Evolutionary conservation across 2,329 filamentous ascomycete species (phyloP).

Genomic region (Trichoderma hamatum): DNA sequence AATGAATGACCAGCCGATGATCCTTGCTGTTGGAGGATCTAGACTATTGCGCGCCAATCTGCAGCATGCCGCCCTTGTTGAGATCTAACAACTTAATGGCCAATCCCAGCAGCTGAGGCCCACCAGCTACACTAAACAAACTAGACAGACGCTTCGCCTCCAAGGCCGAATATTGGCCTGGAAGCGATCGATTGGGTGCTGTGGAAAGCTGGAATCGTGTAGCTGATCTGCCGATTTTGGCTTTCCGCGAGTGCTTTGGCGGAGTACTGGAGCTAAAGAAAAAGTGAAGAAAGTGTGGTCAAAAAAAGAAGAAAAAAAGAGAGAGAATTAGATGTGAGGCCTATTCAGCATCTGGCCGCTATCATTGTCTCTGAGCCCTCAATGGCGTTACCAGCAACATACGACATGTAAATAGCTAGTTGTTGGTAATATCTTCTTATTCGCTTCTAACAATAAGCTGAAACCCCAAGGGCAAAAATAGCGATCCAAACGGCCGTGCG

Average conservation of each 20-base stretch:
- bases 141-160: conserved; percentile 9
- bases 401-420: neutral
- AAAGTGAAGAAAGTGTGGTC: neutral
- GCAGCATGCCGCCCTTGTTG: conserved; percentile 11
- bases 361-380: neutral
- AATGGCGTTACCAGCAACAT: neutral
- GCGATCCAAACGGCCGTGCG: neutral
- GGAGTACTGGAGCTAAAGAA: neutral
- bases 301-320: neutral
- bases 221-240: neutral
- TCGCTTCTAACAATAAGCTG: conserved; percentile 5
- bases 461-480: neutral
- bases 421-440: neutral
- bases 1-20: neutral
- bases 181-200: conserved; percentile 3
- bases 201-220: neutral
- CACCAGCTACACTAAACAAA: neutral
- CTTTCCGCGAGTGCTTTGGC: neutral
- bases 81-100: conserved; percentile 18
- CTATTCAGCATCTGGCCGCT: neutral
- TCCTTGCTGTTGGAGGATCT: conserved; percentile 6
- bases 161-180: conserved; percentile 6
- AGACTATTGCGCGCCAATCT: conserved; percentile 28
- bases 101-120: conserved; percentile 8
- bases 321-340: neutral